These are phyloP conservation scores for Cladosporium velox DNA, from an alignment of 2,329 filamentous ascomycete species.

Conservation along the genomic window DNA sequence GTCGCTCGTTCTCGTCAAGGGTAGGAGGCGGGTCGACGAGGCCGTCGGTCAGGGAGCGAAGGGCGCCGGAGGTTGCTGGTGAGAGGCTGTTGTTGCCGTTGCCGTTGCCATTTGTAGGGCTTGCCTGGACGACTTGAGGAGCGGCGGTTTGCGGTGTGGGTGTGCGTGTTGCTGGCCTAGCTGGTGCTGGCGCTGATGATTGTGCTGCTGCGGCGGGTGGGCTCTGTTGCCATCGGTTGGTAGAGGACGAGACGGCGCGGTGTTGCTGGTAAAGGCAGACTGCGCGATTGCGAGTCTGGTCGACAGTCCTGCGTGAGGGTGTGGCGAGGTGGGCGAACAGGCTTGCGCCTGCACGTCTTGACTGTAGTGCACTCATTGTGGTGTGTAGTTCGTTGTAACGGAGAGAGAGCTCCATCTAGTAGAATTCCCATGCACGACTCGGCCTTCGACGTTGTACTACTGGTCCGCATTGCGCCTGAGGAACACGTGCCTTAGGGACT, in stretches of 20 bases:
- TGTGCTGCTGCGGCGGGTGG: slow-evolving; percentile 5
- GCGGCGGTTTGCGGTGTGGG: slow-evolving; percentile 19
- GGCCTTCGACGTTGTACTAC: slow-evolving; percentile 1
- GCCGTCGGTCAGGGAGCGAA: slow-evolving; percentile 51
- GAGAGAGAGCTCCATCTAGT: neutral
- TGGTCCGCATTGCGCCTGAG: neutral
- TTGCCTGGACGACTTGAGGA: slow-evolving; percentile 7
- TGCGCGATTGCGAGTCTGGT: slow-evolving; percentile 13
- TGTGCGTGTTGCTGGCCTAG: slow-evolving; percentile 2
- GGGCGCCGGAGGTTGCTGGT: slow-evolving; percentile 27
- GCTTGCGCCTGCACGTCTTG: slow-evolving; percentile 29
- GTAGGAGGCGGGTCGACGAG: slow-evolving; percentile 54
- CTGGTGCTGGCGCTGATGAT: slow-evolving; percentile 6
- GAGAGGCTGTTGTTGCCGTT: slow-evolving; percentile 27
- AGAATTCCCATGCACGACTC: neutral
- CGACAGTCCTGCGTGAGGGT: slow-evolving; percentile 22
- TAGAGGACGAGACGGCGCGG: slow-evolving; percentile 31
- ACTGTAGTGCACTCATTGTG: slow-evolving; percentile 27
- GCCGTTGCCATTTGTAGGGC: slow-evolving; percentile 5
- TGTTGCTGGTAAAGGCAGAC: slow-evolving; percentile 14
- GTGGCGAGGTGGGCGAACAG: slow-evolving; percentile 27
- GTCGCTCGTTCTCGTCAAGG: slow-evolving; percentile 51
- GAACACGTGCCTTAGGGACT: neutral
- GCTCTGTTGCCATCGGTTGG: slow-evolving; percentile 27
- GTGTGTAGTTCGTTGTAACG: neutral